A percentile compares a stretch with the other conserved stretches of the same genome.
Evolutionary conservation across 2,329 filamentous ascomycete species (phyloP).

Genomic region (Ophiostoma himal-ulmi): DNA sequence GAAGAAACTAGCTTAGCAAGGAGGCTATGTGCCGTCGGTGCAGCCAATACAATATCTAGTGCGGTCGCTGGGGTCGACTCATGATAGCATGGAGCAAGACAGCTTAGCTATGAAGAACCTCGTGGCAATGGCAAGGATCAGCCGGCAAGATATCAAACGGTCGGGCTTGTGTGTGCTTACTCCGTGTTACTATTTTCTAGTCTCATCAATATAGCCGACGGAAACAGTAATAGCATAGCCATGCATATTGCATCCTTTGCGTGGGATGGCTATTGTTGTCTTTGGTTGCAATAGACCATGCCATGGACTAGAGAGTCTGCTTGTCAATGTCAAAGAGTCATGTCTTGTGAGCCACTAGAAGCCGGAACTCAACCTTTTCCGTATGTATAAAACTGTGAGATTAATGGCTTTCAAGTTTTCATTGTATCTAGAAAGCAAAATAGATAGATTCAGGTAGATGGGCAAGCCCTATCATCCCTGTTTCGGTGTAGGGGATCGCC

Average conservation of each 20-base stretch:
- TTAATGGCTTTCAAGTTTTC: too few species aligned
- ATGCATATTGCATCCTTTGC: background rate
- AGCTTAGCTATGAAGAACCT: background rate
- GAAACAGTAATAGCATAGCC: conserved; percentile 1
- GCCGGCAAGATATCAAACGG: background rate
- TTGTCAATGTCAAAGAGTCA: background rate
- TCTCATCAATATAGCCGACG: background rate
- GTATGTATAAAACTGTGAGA: too few species aligned
- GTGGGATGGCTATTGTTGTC: background rate
- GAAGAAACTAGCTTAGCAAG: background rate
- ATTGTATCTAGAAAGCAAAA: too few species aligned
- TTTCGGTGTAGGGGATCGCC: background rate
- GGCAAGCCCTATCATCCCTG: background rate
- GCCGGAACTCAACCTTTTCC: background rate
- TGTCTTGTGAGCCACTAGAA: background rate
- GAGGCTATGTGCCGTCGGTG: background rate
- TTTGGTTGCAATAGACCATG: background rate
- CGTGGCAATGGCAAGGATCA: background rate
- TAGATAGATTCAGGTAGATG: background rate
- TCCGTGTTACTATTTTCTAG: background rate
- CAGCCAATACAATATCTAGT: background rate
- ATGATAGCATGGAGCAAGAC: background rate
- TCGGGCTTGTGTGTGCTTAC: background rate
- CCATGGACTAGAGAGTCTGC: background rate
- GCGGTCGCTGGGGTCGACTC: background rate